Evolutionary conservation across 768 basidiomycete genomes (phyloP), one percentile per base, ranked within the genome.

Genomic region (Rhizopogon vesiculosus): DNA sequence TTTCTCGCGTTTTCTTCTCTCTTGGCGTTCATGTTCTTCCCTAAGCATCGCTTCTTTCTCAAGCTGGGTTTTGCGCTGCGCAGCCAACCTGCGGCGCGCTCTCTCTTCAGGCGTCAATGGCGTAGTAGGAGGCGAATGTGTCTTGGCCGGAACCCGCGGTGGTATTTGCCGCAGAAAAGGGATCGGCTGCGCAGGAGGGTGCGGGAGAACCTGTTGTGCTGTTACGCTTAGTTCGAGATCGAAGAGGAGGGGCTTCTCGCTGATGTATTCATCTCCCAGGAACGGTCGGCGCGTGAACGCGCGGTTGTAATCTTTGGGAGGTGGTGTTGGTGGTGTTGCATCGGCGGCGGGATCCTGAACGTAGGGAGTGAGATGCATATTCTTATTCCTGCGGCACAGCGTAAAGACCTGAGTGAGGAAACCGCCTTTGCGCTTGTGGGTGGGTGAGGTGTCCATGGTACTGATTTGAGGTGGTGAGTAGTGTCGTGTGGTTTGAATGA

Each of bases 1-100:
- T 40, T 51, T 60, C 44, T 60, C 43, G 15, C 59, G 58, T 57
- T 69, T 76, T n/a, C 74, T 63, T 19, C 64, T 66, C 1, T 70
- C 70, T 58, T 78, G 77, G 50, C 74, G 67, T 57, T 72, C 68
- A 38, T 64, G 70, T 60, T 86, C 84, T 58, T 79, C 77, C 55
- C 63, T 66, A 35, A 73, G 31, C 5, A 76, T 77, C 40, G 74
- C 69, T 50, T 70, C 61, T 51, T 81, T 79, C 52, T 82, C 80
- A 25, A 55, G 59, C 44, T 72, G 58, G 9, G 46, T 61, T 33
- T 63, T 66, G 12, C 59, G 66, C 2, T 63, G 61, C 33, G 45
- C 9, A 19, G 62, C 69, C 44, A 56, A 53, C n/a, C 55, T 56
- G 18, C 62, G 69, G 12, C 43, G 61, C 31, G 60, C 64, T 22